A percentile compares a stretch with the other conserved stretches of the same genome.
phyloP scores from a whole-genome alignment of 768 basidiomycete species.

The Strobilomyces dryophilus region DNA sequence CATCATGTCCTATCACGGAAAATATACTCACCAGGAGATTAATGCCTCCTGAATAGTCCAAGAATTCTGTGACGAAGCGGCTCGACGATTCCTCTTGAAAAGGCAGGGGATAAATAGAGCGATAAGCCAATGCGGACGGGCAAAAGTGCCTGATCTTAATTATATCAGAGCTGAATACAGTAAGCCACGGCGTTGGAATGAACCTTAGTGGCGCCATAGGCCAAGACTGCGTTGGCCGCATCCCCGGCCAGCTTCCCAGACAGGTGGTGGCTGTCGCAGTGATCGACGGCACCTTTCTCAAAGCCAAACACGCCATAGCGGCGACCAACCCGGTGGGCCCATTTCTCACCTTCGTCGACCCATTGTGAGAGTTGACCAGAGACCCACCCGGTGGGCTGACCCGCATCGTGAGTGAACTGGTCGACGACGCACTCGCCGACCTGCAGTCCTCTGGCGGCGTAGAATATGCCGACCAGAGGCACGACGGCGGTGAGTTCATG shows the following conservation, averaged over 20 bases:
- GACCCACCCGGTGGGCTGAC: slow-evolving; percentile 35
- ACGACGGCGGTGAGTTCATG: slow-evolving; percentile 83
- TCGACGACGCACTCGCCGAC: slow-evolving; percentile 64
- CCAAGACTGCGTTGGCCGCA: slow-evolving; percentile 77
- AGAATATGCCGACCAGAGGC: slow-evolving; percentile 74
- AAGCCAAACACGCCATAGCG: slow-evolving; percentile 82
- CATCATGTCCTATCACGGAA: slow-evolving; percentile 38
- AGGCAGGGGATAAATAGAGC: slow-evolving; percentile 66
- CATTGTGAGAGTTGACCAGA: slow-evolving; percentile 46
- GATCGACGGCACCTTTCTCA: slow-evolving; percentile 41
- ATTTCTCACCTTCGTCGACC: slow-evolving; percentile 74
- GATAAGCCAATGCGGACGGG: slow-evolving; percentile 71
- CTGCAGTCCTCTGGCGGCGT: slow-evolving; percentile 58
- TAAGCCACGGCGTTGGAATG: slow-evolving; percentile 3
- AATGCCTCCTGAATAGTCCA: slow-evolving; percentile 14
- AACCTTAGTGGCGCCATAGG: slow-evolving; percentile 80
- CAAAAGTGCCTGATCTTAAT: slow-evolving; percentile 55
- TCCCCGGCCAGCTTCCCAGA: slow-evolving; percentile 59
- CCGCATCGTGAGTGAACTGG: slow-evolving; percentile 25
- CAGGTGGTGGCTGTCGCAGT: slow-evolving; percentile 4
- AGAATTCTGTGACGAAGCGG: slow-evolving; percentile 43
- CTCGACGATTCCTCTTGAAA: slow-evolving; percentile 63
- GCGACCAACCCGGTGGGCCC: slow-evolving; percentile 66
- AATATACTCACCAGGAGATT: slow-evolving; percentile 27
- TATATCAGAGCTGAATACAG: not conserved